Percentiles rank a stretch among this genome's conserved stretches.
These are phyloP conservation scores for Thymus mandschuricus DNA, from an alignment of 257 asterid species.

Conservation along the genomic window DNA sequence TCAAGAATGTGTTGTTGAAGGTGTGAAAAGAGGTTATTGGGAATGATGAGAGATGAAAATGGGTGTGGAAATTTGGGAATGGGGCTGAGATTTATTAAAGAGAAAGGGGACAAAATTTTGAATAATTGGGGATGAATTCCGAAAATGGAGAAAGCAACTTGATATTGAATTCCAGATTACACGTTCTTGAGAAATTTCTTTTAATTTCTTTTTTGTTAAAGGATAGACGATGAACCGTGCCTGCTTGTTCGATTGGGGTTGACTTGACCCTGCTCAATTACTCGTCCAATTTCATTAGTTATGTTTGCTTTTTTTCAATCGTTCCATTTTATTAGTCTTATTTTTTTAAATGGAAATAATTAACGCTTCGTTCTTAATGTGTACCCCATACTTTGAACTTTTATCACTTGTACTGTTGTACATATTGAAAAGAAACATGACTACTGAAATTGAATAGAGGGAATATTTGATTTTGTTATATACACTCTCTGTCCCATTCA, in stretches of 20 bases:
- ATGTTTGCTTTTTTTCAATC: too few relatives aligned
- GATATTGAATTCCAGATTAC: neutral
- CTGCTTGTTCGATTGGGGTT: neutral
- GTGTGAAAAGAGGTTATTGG: conserved; percentile 10
- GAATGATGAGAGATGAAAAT: conserved; percentile 29
- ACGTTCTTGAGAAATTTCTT: neutral
- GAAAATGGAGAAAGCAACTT: conserved; percentile 16
- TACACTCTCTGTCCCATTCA: too few relatives aligned
- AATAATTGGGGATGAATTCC: neutral
- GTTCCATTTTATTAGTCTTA: too few relatives aligned
- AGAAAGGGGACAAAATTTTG: conserved; percentile 7
- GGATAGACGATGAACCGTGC: too few relatives aligned
- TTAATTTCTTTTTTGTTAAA: neutral
- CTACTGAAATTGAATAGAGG: too few relatives aligned
- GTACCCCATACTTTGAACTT: too few relatives aligned
- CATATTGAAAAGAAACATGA: too few relatives aligned
- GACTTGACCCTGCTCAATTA: neutral
- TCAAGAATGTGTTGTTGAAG: conserved; percentile 5
- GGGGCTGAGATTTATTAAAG: conserved; percentile 22
- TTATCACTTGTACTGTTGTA: too few relatives aligned
- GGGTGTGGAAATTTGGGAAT: conserved; percentile 28
- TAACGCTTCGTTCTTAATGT: too few relatives aligned
- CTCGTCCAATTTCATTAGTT: too few relatives aligned
- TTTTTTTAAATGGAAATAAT: too few relatives aligned
- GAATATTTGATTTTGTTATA: too few relatives aligned